Evolutionary conservation across 176 grass and related monocot species (phyloP), one percentile per base, ranked within the genome.

Genomic region (Tuctoria greenei): DNA sequence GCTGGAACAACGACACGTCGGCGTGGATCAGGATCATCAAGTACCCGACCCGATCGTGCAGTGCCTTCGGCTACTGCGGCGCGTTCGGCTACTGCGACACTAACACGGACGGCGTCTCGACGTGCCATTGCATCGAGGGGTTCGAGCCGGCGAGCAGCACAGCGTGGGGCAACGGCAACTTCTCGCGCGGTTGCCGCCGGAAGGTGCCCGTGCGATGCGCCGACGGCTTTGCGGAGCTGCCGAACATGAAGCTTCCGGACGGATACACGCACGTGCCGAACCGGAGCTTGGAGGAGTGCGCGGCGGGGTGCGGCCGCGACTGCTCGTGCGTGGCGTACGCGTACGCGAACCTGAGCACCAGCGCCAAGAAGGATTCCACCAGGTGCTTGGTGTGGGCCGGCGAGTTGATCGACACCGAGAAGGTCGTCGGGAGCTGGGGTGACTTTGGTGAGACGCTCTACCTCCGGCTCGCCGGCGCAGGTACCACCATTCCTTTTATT

Each of bases 271-370:
- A 9, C 7, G 51, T 23, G 51, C 51, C 51, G 7, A 92, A 70
- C 37, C 40, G 67, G 18, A 88, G 44, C 24, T 57, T 41, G 2
- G 63, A 88, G 24, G 51, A 44, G 74, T 78, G 75, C 37, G 60
- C 62, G 47, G 73, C 71, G 42, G 59, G 76, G 77, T 92, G 85
- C 64, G 10, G 27, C 10, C 18, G 45, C 13, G 67, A 92, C 68
- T 92, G 85, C 66, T 92, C 89, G 0, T 88, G 89, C 4, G 41
- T 74, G 28, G 89, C 85, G 42, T 92, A 88, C 40, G 62, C 89
- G 0, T 82, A 82, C 0, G 61, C 70, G 0, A 74, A 54, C 34
- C 20, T 82, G 4, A 74, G 1, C 37, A 24, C 24, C 26, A 72
- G 56, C 50, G 35, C 47, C 0, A 58, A 7, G 8, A 51, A 18